phyloP scores from a whole-genome alignment of 331 rosid species.

The Quercus phellos region DNA sequence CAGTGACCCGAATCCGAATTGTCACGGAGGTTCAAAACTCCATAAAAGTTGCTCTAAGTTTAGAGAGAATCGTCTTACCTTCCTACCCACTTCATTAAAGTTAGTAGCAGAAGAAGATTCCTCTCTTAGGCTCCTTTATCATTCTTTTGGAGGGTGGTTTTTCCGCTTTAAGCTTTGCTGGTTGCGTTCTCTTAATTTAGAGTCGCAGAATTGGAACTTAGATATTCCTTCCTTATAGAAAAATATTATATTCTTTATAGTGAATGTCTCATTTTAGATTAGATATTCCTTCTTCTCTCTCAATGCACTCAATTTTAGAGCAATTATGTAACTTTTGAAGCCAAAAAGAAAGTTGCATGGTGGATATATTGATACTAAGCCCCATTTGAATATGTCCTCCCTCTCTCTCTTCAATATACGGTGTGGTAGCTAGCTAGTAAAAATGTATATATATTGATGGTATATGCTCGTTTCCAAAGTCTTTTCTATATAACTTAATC shows the following conservation, averaged over 20 bases:
- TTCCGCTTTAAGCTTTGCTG: constrained; percentile 63
- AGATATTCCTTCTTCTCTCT: constrained; percentile 62
- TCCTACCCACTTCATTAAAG: constrained; percentile 95
- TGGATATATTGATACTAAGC: constrained; percentile 55
- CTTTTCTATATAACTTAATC: constrained; percentile 28
- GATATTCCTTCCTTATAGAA: constrained; percentile 84
- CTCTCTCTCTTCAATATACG: constrained; percentile 40
- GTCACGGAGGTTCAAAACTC: constrained; percentile 33
- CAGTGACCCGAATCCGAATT: constrained; percentile 15
- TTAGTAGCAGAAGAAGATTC: constrained; percentile 77
- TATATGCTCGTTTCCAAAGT: constrained; percentile 48
- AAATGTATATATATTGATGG: constrained; percentile 29
- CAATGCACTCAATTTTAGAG: constrained; percentile 70
- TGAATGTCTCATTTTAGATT: constrained; percentile 60
- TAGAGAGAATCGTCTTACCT: constrained; percentile 91
- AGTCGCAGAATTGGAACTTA: constrained; percentile 87
- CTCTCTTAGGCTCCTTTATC: constrained; percentile 50
- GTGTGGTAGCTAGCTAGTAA: constrained; percentile 8
- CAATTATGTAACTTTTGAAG: constrained; percentile 70
- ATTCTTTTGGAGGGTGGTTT: constrained; percentile 42
- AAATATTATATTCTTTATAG: constrained; percentile 56
- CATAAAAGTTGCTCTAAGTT: constrained; percentile 33
- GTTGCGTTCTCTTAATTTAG: constrained; percentile 83
- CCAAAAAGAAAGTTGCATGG: constrained; percentile 58
- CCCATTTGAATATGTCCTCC: constrained; percentile 84